Evolutionary conservation across 208 protist species (phyloP).

Genomic region (Wallacemonas sp.): DNA sequence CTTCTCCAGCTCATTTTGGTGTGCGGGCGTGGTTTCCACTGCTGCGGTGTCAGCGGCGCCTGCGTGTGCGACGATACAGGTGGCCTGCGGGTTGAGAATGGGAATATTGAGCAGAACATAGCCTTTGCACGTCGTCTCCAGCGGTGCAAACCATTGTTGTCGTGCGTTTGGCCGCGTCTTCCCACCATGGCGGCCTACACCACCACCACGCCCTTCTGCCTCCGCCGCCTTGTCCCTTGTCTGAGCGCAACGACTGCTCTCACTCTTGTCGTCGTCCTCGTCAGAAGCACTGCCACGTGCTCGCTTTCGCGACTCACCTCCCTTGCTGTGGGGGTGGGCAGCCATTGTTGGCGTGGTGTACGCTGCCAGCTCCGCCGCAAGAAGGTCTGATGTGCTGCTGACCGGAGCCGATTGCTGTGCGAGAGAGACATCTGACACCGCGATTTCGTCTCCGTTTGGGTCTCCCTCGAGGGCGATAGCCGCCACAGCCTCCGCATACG

Average conservation of each 20-base stretch:
- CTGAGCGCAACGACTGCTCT: no score
- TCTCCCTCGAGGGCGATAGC: slow-evolving; percentile 20
- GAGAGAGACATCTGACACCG: no score
- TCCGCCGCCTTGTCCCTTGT: slow-evolving; percentile 3
- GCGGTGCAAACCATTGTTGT: slow-evolving; percentile 41
- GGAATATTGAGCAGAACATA: slow-evolving; percentile 27
- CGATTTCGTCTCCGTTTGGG: neutral
- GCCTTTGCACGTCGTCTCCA: slow-evolving; percentile 32
- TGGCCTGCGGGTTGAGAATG: slow-evolving; percentile 6
- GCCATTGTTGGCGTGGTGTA: slow-evolving; percentile 1
- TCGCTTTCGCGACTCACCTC: no score
- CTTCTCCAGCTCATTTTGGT: neutral
- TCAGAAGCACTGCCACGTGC: slow-evolving; percentile 11
- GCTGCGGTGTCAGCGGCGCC: no score
- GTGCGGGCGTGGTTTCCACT: no score
- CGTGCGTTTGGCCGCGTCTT: neutral
- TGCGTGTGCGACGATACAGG: slow-evolving; percentile 15
- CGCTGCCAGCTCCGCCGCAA: slow-evolving; percentile 31
- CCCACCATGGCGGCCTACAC: neutral
- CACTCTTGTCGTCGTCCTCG: slow-evolving; percentile 19
- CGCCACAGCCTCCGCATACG: neutral
- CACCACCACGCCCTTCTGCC: neutral
- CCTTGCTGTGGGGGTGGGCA: no score
- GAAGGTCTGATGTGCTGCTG: slow-evolving; percentile 21
- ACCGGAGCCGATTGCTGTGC: no score